Percentiles rank a stretch among this genome's conserved stretches.
These are phyloP conservation scores for Ilyonectria sp. DNA, from an alignment of 2,329 filamentous ascomycete species.

Conservation along the genomic window DNA sequence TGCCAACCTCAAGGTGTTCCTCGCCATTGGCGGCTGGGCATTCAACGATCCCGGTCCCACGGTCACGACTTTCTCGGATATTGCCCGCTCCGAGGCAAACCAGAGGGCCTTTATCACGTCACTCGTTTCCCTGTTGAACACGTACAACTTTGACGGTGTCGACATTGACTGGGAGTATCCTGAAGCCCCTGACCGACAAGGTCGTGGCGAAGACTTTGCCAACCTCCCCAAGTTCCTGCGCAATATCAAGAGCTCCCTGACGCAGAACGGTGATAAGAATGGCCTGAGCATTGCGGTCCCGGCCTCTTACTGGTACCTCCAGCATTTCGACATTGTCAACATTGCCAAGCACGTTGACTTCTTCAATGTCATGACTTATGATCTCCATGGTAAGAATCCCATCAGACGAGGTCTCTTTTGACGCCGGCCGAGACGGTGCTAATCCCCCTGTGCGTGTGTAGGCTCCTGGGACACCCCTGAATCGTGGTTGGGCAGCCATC, in stretches of 20 bases:
- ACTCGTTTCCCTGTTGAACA: conserved; percentile 31
- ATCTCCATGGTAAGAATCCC: conserved; percentile 22
- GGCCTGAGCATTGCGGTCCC: conserved; percentile 35
- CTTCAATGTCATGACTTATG: conserved; percentile 26
- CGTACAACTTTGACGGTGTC: conserved; percentile 43
- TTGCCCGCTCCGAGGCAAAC: background rate
- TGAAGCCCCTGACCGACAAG: conserved; percentile 55
- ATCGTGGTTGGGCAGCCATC: conserved; percentile 9
- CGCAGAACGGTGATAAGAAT: conserved; percentile 37
- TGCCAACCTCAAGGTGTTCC: conserved; percentile 52
- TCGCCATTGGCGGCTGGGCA: conserved; percentile 60
- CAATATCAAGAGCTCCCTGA: conserved; percentile 28
- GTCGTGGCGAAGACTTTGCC: conserved; percentile 51
- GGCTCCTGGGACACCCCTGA: conserved; percentile 15
- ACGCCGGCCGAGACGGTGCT: background rate
- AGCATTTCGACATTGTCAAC: conserved; percentile 46
- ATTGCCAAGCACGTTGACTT: conserved; percentile 28
- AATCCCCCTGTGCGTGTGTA: background rate
- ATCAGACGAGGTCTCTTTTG: background rate
- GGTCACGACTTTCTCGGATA: conserved; percentile 43
- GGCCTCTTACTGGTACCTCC: conserved; percentile 49
- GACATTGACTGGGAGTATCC: conserved; percentile 51
- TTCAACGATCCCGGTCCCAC: conserved; percentile 56
- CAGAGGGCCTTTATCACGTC: conserved; percentile 20
- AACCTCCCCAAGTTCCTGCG: conserved; percentile 51